Conservation (phyloP, 1,284 basidiomycete species). For the Neonothopanus nambi region DNA sequence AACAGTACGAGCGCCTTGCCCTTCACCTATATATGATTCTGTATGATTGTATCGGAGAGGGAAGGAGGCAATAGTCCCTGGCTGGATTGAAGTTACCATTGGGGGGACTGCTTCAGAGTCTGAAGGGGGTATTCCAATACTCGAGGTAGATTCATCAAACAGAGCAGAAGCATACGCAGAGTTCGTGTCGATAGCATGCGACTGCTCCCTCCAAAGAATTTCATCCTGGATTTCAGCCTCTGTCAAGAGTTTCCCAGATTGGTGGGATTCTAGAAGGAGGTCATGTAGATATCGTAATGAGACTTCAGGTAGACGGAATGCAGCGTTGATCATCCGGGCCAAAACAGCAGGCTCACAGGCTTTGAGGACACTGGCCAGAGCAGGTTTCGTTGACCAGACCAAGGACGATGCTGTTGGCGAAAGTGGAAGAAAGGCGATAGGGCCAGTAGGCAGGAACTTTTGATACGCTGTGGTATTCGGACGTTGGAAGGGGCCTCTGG, state of each 20-base stretch:
- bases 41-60: constrained; percentile 89
- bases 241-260: constrained; percentile 43
- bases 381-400: constrained; percentile 92
- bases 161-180: constrained; percentile 61
- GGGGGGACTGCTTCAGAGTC: constrained; percentile 76
- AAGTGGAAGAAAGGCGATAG: constrained; percentile 91
- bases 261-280: constrained; percentile 57
- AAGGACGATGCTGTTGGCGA: constrained; percentile 82
- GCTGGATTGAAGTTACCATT: constrained; percentile 70
- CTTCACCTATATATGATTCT: constrained; percentile 82
- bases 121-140: constrained; percentile 57
- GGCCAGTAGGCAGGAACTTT: constrained; percentile 93
- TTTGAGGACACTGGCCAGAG: constrained; percentile 75
- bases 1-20: constrained; percentile 68
- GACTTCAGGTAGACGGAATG: constrained; percentile 83
- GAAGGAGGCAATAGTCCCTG: constrained; percentile 85
- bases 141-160: constrained; percentile 20
- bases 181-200: constrained; percentile 60
- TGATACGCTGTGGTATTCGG: constrained; percentile 90
- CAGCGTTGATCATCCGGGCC: constrained; percentile 83
- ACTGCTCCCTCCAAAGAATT: constrained; percentile 66
- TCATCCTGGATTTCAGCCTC: constrained; percentile 53
- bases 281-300: constrained; percentile 73
- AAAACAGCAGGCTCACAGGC: constrained; percentile 69
- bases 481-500: constrained; percentile 54